These are phyloP conservation scores for Claviceps spartinae DNA, from an alignment of 2,329 filamentous ascomycete genomes.

Conservation along the genomic window DNA sequence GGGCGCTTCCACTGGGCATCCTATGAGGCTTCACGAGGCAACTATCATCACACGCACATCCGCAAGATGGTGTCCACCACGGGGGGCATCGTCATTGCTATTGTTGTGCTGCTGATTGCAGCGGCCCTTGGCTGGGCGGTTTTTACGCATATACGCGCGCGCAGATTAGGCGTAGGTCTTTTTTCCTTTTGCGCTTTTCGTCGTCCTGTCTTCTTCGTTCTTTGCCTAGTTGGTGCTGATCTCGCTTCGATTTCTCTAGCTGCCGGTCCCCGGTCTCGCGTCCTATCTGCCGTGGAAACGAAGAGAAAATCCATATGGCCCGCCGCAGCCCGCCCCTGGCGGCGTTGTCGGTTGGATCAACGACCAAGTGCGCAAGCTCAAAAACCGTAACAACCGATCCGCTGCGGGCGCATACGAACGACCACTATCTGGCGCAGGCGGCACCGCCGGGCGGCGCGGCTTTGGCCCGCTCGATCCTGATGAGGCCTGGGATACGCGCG, in stretches of 20 bases:
- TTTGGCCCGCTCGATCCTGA: slow-evolving; percentile 65
- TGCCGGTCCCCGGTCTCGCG: slow-evolving; percentile 53
- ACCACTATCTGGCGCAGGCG: slow-evolving; percentile 23
- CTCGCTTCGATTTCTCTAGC: slow-evolving; percentile 22
- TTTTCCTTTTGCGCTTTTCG: not conserved
- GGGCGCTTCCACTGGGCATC: too few relatives aligned
- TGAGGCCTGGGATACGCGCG: slow-evolving; percentile 72
- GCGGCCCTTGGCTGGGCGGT: slow-evolving; percentile 52
- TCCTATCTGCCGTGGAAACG: slow-evolving; percentile 61
- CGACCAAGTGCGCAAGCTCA: slow-evolving; percentile 49
- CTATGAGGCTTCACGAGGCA: not conserved
- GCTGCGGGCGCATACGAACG: slow-evolving; percentile 63
- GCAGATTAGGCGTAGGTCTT: slow-evolving; percentile 50
- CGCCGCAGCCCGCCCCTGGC: slow-evolving; percentile 41
- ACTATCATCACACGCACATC: not conserved
- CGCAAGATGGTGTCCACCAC: slow-evolving; percentile 40
- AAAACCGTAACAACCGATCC: slow-evolving; percentile 50
- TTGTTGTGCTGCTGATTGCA: slow-evolving; percentile 47
- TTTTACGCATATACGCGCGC: slow-evolving; percentile 59
- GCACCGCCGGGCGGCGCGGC: slow-evolving; percentile 34
- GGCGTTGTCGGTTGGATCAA: slow-evolving; percentile 63
- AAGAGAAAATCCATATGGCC: slow-evolving; percentile 31
- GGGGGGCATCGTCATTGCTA: slow-evolving; percentile 59
- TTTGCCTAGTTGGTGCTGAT: not conserved
- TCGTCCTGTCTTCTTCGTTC: not conserved